phyloP scores from a whole-genome alignment of 495 filamentous ascomycete species.

The Penicillium dipodomyicola region DNA sequence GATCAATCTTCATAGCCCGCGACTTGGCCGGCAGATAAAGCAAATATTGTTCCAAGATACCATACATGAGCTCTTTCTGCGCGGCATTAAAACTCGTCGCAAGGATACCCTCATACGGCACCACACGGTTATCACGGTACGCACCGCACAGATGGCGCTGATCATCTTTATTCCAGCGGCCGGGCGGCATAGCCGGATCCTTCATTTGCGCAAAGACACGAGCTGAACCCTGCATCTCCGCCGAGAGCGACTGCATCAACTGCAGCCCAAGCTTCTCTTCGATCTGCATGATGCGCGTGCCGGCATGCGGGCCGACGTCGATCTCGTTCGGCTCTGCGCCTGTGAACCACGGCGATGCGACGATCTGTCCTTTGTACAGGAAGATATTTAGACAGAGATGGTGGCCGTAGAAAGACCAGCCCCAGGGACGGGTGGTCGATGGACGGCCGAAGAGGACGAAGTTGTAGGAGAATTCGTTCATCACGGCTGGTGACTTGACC shows the following conservation, averaged over 20 bases:
- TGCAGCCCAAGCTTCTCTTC: constrained; percentile 61
- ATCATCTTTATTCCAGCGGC: constrained; percentile 72
- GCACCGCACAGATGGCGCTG: constrained; percentile 73
- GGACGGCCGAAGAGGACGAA: constrained; percentile 62
- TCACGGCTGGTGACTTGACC: constrained; percentile 55
- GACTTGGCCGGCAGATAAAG: constrained; percentile 58
- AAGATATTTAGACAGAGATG: constrained; percentile 71
- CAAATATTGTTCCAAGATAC: constrained; percentile 58
- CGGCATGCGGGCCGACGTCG: constrained; percentile 58
- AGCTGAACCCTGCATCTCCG: constrained; percentile 49
- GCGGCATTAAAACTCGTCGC: constrained; percentile 39
- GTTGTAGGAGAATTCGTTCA: constrained; percentile 76
- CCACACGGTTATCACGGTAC: constrained; percentile 70
- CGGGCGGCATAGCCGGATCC: constrained; percentile 60
- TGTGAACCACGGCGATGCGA: constrained; percentile 69
- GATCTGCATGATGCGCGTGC: constrained; percentile 61
- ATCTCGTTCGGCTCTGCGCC: constrained; percentile 76
- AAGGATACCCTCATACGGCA: constrained; percentile 67
- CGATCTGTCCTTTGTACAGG: constrained; percentile 56
- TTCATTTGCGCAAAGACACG: constrained; percentile 54
- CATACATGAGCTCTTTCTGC: constrained; percentile 54
- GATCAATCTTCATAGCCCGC: constrained; percentile 49
- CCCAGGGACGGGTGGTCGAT: constrained; percentile 57
- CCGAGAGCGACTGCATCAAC: constrained; percentile 63
- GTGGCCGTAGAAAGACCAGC: constrained; percentile 73